Evolutionary conservation across 371 early-diverging fungal genomes (phyloP).

Genomic region (Funneliformis caledonium): DNA sequence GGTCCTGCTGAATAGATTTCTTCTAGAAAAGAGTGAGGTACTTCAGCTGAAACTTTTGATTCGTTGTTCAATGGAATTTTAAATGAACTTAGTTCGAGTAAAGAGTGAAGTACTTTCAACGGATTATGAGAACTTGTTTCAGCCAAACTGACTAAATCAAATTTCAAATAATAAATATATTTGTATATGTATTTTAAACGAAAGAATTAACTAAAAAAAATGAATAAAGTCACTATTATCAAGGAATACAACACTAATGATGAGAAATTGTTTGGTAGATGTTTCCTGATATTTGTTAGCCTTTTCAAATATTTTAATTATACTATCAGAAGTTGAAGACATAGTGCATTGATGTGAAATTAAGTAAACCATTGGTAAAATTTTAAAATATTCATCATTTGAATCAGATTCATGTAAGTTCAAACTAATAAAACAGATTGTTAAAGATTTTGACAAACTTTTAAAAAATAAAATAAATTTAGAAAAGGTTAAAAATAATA

Average conservation of each 20-base stretch:
- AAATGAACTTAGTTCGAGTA: slow-evolving; percentile 37
- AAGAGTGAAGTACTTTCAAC: slow-evolving; percentile 37
- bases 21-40: too few species aligned
- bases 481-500: too few species aligned
- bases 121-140: slow-evolving; percentile 42
- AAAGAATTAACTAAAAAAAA: slow-evolving; percentile 4
- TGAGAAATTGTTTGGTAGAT: slow-evolving; percentile 13
- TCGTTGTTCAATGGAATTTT: too few species aligned
- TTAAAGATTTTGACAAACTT: slow-evolving; percentile 32
- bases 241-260: slow-evolving; percentile 31
- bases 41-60: too few species aligned
- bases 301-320: slow-evolving; percentile 36
- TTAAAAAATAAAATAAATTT: too few species aligned
- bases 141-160: slow-evolving; percentile 38
- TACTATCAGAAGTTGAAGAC: slow-evolving; percentile 39
- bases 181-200: not conserved
- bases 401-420: slow-evolving; percentile 40
- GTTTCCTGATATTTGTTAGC: slow-evolving; percentile 36
- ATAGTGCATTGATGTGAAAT: slow-evolving; percentile 36
- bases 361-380: slow-evolving; percentile 32
- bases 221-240: slow-evolving; percentile 27
- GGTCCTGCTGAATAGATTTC: slow-evolving; percentile 32
- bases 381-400: slow-evolving; percentile 32
- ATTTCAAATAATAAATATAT: too few species aligned
- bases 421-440: slow-evolving; percentile 30